Conservation (phyloP, 1,139 yeast species). For the Spencermartinsiella ligniputridi region DNA sequence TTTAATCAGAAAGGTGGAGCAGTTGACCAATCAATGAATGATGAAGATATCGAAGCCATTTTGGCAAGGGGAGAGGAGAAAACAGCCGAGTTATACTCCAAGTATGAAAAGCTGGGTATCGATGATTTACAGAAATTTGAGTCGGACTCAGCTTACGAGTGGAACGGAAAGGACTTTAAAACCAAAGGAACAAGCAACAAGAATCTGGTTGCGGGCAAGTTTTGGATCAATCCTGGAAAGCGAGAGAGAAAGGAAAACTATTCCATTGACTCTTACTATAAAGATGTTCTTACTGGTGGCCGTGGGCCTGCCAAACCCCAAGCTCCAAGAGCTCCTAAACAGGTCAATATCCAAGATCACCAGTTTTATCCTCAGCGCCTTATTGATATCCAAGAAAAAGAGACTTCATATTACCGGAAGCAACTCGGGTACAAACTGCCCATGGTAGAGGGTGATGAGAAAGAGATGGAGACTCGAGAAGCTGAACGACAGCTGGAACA, state of each 20-base stretch:
- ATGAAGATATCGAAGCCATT: conserved; percentile 77
- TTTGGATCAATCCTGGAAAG: conserved; percentile 84
- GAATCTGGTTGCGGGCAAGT: conserved; percentile 24
- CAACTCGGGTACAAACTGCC: conserved; percentile 69
- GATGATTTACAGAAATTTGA: conserved; percentile 91
- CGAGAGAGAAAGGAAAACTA: conserved; percentile 89
- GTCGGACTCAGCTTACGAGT: conserved; percentile 87
- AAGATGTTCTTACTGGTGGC: conserved; percentile 52
- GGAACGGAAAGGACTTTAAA: conserved; percentile 92
- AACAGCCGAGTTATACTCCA: conserved; percentile 69
- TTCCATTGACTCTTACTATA: conserved; percentile 82
- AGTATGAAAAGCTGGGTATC: conserved; percentile 78
- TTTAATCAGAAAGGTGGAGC: conserved; percentile 36
- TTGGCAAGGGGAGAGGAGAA: conserved; percentile 74
- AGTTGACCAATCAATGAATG: conserved; percentile 33
- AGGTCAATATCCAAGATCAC: conserved; percentile 71
- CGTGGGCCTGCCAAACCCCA: conserved; percentile 36
- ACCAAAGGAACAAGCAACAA: conserved; percentile 44
- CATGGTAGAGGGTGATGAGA: conserved; percentile 40
- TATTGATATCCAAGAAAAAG: conserved; percentile 64
- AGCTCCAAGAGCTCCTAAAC: conserved; percentile 64
- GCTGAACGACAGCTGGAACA: conserved; percentile 60
- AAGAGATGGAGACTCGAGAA: conserved; percentile 48
- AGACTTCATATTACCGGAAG: conserved; percentile 70
- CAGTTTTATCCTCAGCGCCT: conserved; percentile 78